Evolutionary conservation across 257 asterid species (phyloP), one percentile per base, ranked within the genome.

Genomic region (Verbena officinalis): DNA sequence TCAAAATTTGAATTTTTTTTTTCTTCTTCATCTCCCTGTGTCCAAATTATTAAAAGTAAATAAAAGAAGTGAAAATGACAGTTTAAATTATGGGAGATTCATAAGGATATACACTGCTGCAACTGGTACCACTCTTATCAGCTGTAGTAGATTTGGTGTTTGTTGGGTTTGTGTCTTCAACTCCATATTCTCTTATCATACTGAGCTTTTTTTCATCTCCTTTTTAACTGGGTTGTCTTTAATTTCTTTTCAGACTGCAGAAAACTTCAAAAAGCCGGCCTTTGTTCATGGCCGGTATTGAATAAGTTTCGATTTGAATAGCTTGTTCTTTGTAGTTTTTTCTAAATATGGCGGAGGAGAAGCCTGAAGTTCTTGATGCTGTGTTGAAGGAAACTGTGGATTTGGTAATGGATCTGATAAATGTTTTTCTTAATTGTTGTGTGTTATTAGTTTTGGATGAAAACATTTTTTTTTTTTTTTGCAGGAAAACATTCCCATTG

Each of bases 381-480:
- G 91, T 85, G 16, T 64, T 85, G 81, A 85, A 82, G 75, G 91
- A 85, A 57, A 85, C 91, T 44, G 91, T 85, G 33, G 91, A 85
- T 85, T 85, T 85, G 88, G 92, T 82, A 82, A 84, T 78, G 88
- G 92, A 85, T 84, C 86, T 70, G 73, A 34, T 61, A 9, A 31
- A 69, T 5, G 9, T 4, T 68, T 64, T 40, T 17, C 30, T 54
- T 45, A 36, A 50, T 57, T 73, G 20, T 40, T 30, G 53, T n/a
- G 9, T 44, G 59, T 39, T 22, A 31, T 38, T 20, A 31, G 33
- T 67, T 36, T 67, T 36, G 48, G 23, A 5, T 30, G 64, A 9
- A 39, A 36, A 19, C 11, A 55, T 59, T 55, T 30, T 19, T 36
- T 43, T 14, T 34, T 73, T 40, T 63, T 5, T 4, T 49, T 78